Evolutionary conservation across 2,329 filamentous ascomycete genomes (phyloP).

Genomic region (Pochonia chlamydosporia): DNA sequence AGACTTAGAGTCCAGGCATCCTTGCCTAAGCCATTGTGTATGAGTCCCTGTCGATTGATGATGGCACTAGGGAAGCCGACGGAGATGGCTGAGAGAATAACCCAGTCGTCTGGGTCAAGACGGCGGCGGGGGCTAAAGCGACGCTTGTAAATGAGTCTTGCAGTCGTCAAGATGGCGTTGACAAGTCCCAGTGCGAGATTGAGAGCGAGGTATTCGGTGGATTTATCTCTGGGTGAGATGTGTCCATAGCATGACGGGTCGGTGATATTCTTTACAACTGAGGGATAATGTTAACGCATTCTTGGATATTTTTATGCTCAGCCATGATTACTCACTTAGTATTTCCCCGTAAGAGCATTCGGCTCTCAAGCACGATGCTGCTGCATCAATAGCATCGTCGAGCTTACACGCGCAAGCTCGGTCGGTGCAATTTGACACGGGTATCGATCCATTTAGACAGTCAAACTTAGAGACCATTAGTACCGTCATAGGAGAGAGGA

Average conservation of each 20-base stretch:
- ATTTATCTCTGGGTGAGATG: background rate
- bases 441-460: constrained; percentile 1
- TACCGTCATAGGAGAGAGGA: too few relatives aligned
- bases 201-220: background rate
- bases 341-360: constrained; percentile 1
- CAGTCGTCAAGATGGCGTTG: constrained; percentile 27
- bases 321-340: background rate
- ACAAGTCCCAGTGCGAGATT: constrained; percentile 17
- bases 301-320: background rate
- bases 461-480: too few relatives aligned
- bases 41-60: constrained; percentile 22
- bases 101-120: constrained; percentile 27
- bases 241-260: constrained; percentile 1
- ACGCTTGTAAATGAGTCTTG: constrained; percentile 26
- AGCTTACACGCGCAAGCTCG: constrained; percentile 3
- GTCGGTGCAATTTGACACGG: background rate
- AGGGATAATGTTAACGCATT: background rate
- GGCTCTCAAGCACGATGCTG: background rate
- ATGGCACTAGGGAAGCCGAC: constrained; percentile 19
- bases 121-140: constrained; percentile 16
- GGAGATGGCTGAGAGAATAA: constrained; percentile 18
- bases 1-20: constrained; percentile 40
- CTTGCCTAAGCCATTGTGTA: constrained; percentile 33
- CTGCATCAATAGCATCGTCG: constrained; percentile 2
- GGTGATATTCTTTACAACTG: constrained; percentile 5